A percentile compares a stretch with the other conserved stretches of the same genome.
Conservation (phyloP, 345 rosid species). For the Rhizophora apiculata region DNA sequence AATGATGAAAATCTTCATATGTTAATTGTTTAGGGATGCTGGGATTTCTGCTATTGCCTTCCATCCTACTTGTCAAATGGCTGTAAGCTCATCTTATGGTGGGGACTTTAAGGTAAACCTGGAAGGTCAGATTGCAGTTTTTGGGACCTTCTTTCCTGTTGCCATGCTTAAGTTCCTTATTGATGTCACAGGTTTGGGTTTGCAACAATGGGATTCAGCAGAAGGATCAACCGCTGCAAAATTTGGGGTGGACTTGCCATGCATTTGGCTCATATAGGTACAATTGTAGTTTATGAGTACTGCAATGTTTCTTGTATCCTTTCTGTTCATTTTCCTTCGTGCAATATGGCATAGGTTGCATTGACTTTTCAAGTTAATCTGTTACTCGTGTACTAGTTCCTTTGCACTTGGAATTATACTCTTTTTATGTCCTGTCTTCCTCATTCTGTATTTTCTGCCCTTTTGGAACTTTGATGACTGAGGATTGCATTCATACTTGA, state of each 20-base stretch:
- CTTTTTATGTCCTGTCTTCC: not conserved
- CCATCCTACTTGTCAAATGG: slow-evolving; percentile 69
- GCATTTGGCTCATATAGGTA: slow-evolving; percentile 95
- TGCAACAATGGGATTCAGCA: slow-evolving; percentile 42
- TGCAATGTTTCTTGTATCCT: not conserved
- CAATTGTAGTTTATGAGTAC: slow-evolving; percentile 16
- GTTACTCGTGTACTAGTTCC: not conserved
- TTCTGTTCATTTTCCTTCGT: not conserved
- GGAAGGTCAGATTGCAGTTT: not conserved
- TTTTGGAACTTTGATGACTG: not conserved
- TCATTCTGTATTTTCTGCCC: not conserved
- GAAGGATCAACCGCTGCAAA: slow-evolving; percentile 35
- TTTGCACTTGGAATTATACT: not conserved
- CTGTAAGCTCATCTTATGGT: slow-evolving; percentile 77
- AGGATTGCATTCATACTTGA: not conserved
- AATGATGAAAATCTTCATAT: slow-evolving; percentile 1
- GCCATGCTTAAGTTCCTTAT: slow-evolving; percentile 3
- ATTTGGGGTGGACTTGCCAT: slow-evolving; percentile 79
- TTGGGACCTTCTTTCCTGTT: not conserved
- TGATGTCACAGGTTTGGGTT: slow-evolving; percentile 64
- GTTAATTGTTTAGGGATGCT: slow-evolving; percentile 58
- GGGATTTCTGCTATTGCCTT: slow-evolving; percentile 68
- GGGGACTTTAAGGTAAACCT: slow-evolving; percentile 89
- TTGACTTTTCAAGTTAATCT: not conserved
- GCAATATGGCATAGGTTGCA: not conserved